These are phyloP conservation scores for Coprinopsis sp. DNA, from an alignment of 768 basidiomycete genomes.

Conservation along the genomic window DNA sequence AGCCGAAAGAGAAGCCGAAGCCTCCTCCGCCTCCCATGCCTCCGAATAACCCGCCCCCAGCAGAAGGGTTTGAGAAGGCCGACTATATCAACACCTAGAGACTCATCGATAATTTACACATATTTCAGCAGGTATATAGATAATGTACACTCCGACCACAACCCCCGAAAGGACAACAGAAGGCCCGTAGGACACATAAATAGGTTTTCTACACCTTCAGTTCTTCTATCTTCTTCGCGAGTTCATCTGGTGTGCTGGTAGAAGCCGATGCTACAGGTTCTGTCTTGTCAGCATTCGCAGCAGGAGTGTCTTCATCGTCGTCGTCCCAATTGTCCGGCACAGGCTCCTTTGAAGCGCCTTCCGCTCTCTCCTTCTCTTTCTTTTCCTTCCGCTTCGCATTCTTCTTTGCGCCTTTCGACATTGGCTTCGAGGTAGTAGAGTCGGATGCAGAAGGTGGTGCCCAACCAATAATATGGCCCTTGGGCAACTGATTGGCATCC, in stretches of 20 bases:
- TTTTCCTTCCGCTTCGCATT: slow-evolving; percentile 77
- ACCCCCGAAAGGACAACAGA: background rate
- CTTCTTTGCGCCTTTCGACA: slow-evolving; percentile 80
- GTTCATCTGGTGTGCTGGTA: slow-evolving; percentile 17
- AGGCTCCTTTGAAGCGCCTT: slow-evolving; percentile 20
- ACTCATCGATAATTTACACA: slow-evolving; percentile 37
- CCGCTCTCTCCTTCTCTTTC: slow-evolving; percentile 47
- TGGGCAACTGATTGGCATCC: slow-evolving; percentile 60
- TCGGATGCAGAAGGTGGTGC: slow-evolving; percentile 48
- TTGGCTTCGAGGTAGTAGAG: slow-evolving; percentile 31
- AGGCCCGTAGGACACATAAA: slow-evolving; percentile 6
- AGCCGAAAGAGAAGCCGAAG: slow-evolving; percentile 36
- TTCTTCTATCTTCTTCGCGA: slow-evolving; percentile 52
- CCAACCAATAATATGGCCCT: slow-evolving; percentile 85
- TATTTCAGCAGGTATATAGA: slow-evolving; percentile 30
- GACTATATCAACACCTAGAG: slow-evolving; percentile 4
- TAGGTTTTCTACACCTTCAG: slow-evolving; percentile 46
- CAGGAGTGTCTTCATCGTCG: slow-evolving; percentile 45
- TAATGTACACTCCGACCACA: slow-evolving; percentile 19
- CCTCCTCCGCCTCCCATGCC: slow-evolving; percentile 23
- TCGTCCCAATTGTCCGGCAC: slow-evolving; percentile 82
- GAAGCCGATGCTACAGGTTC: slow-evolving; percentile 17
- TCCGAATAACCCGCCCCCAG: slow-evolving; percentile 25
- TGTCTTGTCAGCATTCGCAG: slow-evolving; percentile 22
- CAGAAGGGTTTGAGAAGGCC: slow-evolving; percentile 27